Conservation (phyloP, 2,329 filamentous ascomycete species). For the Cordyceps sp. region DNA sequence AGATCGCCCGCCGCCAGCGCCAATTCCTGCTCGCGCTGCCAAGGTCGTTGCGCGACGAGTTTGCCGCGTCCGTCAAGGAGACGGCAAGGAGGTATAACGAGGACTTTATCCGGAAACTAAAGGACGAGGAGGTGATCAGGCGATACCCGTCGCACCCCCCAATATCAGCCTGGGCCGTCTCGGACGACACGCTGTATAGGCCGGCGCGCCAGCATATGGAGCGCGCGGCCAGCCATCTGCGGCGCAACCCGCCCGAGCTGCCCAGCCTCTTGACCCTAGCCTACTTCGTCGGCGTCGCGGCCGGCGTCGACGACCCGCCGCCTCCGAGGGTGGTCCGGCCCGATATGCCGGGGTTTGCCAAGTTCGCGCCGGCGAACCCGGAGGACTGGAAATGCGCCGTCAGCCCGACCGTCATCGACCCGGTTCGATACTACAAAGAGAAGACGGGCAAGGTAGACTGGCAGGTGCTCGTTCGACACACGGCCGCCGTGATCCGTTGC, state of each 20-base stretch:
- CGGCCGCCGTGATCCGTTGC: not conserved
- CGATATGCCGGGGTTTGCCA: not conserved
- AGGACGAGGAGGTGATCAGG: not conserved
- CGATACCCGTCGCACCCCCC: not conserved
- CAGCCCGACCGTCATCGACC: not conserved
- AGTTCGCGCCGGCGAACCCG: not conserved
- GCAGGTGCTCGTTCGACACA: not conserved
- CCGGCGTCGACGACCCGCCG: not conserved
- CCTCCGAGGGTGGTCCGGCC: not conserved
- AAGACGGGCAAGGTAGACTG: not conserved
- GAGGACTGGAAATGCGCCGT: not conserved
- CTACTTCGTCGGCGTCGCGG: not conserved
- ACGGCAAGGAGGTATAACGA: not conserved
- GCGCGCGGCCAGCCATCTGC: not conserved
- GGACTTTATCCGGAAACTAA: not conserved
- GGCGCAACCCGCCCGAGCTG: not conserved
- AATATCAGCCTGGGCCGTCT: not conserved
- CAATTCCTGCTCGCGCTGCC: constrained; percentile 1
- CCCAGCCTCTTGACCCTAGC: not conserved
- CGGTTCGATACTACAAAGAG: not conserved
- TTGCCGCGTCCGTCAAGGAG: not conserved
- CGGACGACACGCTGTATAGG: not conserved
- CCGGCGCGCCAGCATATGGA: not conserved
- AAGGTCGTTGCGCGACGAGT: not conserved
- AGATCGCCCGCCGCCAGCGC: not conserved